Base-by-base conservation (phyloP, 495 filamentous ascomycete species). In the Rusavskia elegans region DNA sequence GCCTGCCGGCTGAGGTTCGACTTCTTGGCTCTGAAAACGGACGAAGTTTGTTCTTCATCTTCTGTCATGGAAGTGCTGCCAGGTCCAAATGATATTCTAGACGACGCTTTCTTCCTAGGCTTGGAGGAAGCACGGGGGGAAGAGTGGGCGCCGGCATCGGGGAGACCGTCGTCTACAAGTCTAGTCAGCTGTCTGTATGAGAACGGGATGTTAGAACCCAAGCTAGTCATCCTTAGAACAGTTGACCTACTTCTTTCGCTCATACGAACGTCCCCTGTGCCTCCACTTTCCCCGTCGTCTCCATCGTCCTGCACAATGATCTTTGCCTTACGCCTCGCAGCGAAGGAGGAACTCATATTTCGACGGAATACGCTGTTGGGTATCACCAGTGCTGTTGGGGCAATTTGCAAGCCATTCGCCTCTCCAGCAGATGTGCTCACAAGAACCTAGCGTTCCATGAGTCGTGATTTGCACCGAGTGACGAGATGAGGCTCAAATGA, bases 41-140 rank as follows among this genome's bases (percentile, higher is more conserved):
- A 76, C 27, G 38, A 7, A 32, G 76, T 71, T 0, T 76, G 76
- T 19, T 72, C 73, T 13, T 68, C 76, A 46, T 76, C 71, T 23
- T 75, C 73, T 9, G 57, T 63, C 69, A 70, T 75, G 39, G 66
- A 76, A 20, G 74, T 77, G 41, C 77, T 75, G 20, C 76, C 77
- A 0, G 78, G 71, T 4, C 80, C 83, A 60, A 95, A 94, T 0
- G 89, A 92, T 29, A 93, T 68, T 13, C 78, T 77, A 11, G 83
- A 68, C 25, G 83, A 80, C 4, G 78, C 73, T 20, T 80, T 75
- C 25, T 77, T 78, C 54, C 81, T 83, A 52, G 78, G 71, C 62
- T 85, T 86, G 8, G 64, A 63, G 48, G 35, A 54, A 25, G 50
- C 36, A 19, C 61, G 59, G 35, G 63, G 41, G 16, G 54, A 19